A percentile compares a stretch with the other conserved stretches of the same genome.
phyloP scores from a whole-genome alignment of 495 filamentous ascomycete species.

The Chaetomium tenue region DNA sequence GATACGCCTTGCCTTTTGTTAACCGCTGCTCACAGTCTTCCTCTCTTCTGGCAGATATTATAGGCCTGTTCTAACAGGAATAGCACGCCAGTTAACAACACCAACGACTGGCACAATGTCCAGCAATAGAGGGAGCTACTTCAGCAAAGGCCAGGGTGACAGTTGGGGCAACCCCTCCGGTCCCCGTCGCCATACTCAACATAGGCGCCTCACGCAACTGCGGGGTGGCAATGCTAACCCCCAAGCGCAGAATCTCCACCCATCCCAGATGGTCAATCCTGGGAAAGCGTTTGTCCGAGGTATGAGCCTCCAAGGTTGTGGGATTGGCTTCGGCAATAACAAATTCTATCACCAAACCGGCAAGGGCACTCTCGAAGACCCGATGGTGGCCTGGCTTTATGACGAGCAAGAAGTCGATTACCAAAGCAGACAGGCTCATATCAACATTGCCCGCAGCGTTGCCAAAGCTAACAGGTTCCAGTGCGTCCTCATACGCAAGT shows the following conservation, averaged over 20 bases:
- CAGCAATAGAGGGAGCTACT: too few relatives aligned
- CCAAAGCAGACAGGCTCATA: not conserved
- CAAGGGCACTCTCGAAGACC: not conserved
- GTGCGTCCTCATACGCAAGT: slow-evolving; percentile 1
- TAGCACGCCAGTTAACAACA: too few relatives aligned
- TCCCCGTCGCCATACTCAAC: too few relatives aligned
- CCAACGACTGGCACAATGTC: too few relatives aligned
- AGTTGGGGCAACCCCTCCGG: too few relatives aligned
- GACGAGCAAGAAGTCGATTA: not conserved
- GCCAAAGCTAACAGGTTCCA: not conserved
- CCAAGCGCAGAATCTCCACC: not conserved
- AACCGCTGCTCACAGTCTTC: too few relatives aligned
- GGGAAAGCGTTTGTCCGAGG: not conserved
- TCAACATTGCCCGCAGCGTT: not conserved
- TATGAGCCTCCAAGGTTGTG: not conserved
- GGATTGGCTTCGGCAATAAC: too few relatives aligned
- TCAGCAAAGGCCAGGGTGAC: too few relatives aligned
- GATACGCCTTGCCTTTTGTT: too few relatives aligned
- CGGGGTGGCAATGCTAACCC: not conserved
- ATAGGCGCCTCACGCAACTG: not conserved
- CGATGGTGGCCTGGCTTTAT: not conserved
- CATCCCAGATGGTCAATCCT: not conserved
- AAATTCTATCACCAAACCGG: not conserved
- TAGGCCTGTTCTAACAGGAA: too few relatives aligned
- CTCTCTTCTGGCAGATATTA: too few relatives aligned